A percentile compares a stretch with the other conserved stretches of the same genome.
Conservation (phyloP, 257 asterid genomes). For the Henckelia pumila region DNA sequence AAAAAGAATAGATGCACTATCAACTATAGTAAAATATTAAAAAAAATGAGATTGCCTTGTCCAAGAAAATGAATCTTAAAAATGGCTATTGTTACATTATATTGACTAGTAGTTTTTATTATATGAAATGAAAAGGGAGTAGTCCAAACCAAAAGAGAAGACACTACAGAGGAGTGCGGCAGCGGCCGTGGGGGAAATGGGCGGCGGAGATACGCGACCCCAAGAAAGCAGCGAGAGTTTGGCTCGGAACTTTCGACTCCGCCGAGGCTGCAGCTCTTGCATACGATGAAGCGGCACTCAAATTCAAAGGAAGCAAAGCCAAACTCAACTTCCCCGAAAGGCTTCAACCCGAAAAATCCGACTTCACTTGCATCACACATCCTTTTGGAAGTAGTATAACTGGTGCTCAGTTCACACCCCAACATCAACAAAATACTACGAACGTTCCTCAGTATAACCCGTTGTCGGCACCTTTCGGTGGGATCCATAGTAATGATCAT, state of each 20-base stretch:
- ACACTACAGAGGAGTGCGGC: conserved; percentile 81
- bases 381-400: background rate
- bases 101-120: background rate
- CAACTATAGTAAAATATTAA: too few species aligned
- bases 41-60: too few species aligned
- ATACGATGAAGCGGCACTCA: conserved; percentile 78
- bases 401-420: background rate
- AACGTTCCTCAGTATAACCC: conserved; percentile 33
- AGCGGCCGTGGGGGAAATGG: conserved; percentile 95
- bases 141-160: conserved; percentile 38
- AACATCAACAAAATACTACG: background rate
- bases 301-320: conserved; percentile 84
- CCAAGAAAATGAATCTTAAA: too few species aligned
- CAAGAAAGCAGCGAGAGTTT: conserved; percentile 75
- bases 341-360: conserved; percentile 45
- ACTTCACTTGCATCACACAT: conserved; percentile 22
- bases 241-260: conserved; percentile 77
- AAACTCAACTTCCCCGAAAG: conserved; percentile 87
- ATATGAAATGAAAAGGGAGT: conserved; percentile 22
- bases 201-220: conserved; percentile 90
- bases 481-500: background rate
- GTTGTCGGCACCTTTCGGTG: conserved; percentile 29
- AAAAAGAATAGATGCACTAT: too few species aligned
- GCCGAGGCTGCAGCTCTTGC: conserved; percentile 85
- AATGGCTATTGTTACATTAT: background rate